Conservation (phyloP, 257 asterid genomes). For the Solanum ossicruentum region DNA sequence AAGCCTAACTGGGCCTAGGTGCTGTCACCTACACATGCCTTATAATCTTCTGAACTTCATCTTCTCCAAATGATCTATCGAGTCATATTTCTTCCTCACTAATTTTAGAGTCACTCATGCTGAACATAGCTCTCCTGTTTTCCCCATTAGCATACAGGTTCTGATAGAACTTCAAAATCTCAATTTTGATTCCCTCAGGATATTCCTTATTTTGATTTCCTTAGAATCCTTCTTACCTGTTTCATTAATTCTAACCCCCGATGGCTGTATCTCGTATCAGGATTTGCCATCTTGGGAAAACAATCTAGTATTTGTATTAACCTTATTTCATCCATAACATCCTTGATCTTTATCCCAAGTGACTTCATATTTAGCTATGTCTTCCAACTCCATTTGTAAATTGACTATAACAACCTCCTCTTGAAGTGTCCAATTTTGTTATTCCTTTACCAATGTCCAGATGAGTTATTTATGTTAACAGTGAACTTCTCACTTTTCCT, state of each 20-base stretch:
- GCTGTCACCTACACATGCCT: neutral
- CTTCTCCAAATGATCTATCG: neutral
- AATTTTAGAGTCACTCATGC: neutral
- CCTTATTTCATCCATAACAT: neutral
- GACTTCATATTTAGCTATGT: neutral
- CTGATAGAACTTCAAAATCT: neutral
- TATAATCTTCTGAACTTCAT: neutral
- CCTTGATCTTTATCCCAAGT: neutral
- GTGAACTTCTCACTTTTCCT: neutral
- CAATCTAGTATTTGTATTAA: neutral
- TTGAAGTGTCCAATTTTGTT: neutral
- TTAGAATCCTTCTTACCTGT: neutral
- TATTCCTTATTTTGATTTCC: neutral
- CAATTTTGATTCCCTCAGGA: neutral
- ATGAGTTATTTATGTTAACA: neutral
- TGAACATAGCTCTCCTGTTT: neutral
- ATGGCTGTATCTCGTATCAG: neutral
- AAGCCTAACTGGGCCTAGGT: neutral
- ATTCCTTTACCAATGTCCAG: neutral
- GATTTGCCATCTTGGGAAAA: neutral
- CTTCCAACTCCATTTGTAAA: neutral
- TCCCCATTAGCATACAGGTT: neutral
- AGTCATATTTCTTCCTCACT: neutral
- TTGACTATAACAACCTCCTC: neutral
- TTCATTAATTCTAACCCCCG: neutral